These are phyloP conservation scores for Purpureocillium takamizusanense DNA, from an alignment of 2,329 filamentous ascomycete genomes.

Conservation along the genomic window DNA sequence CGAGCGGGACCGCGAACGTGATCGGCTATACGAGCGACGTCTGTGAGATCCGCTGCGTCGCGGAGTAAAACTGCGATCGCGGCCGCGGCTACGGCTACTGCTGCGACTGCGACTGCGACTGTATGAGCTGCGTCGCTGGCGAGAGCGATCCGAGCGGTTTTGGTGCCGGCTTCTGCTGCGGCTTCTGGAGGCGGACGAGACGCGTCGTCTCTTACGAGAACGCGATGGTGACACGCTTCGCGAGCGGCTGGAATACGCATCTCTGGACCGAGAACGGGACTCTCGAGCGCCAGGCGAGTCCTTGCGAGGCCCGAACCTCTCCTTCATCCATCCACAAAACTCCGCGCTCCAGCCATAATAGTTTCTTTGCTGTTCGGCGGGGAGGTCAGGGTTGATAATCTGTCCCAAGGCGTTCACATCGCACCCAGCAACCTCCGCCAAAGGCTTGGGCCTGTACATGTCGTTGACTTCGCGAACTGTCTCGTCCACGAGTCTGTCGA, in stretches of 20 bases:
- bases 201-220: slow-evolving; percentile 18
- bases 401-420: slow-evolving; percentile 65
- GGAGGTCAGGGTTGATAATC: slow-evolving; percentile 7
- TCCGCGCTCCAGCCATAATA: slow-evolving; percentile 29
- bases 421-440: slow-evolving; percentile 36
- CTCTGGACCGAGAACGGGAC: too few relatives aligned
- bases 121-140: slow-evolving; percentile 1
- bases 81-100: too few relatives aligned
- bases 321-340: too few relatives aligned
- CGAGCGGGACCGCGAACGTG: slow-evolving; percentile 10
- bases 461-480: too few relatives aligned
- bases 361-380: slow-evolving; percentile 62
- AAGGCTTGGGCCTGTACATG: slow-evolving; percentile 19
- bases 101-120: slow-evolving; percentile 19
- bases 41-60: slow-evolving; percentile 10
- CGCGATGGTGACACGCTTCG: slow-evolving; percentile 9
- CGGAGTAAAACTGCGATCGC: slow-evolving; percentile 20
- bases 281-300: too few relatives aligned
- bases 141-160: slow-evolving; percentile 1
- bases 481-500: slow-evolving; percentile 49
- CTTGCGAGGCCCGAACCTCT: too few relatives aligned
- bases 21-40: slow-evolving; percentile 15
- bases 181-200: slow-evolving; percentile 15
- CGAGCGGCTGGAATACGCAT: too few relatives aligned
- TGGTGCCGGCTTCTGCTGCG: slow-evolving; percentile 11